Evolutionary conservation across 73 alveolate genomes (phyloP).

Genomic region (Stentor roeselii): DNA sequence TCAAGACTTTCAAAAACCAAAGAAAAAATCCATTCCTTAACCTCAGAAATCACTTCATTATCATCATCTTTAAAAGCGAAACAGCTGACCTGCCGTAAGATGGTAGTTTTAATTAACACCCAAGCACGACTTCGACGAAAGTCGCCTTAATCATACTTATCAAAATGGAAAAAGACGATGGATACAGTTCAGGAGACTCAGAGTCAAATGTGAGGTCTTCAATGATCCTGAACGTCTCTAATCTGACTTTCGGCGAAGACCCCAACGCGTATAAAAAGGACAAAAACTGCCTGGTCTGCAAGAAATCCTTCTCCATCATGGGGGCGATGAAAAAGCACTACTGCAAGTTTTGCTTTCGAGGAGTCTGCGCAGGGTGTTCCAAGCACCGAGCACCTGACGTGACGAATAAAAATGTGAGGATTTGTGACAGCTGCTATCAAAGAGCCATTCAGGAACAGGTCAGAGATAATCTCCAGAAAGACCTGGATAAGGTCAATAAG

Average conservation of each 20-base stretch:
- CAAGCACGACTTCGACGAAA: too few relatives aligned
- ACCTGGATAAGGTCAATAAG: not conserved
- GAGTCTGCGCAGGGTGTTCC: constrained; percentile 6
- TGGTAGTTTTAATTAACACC: too few relatives aligned
- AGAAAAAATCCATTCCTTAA: too few relatives aligned
- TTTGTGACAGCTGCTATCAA: constrained; percentile 11
- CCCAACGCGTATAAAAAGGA: constrained; percentile 8
- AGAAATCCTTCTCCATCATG: not conserved
- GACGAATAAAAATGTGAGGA: constrained; percentile 1
- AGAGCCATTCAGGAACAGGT: constrained; percentile 3
- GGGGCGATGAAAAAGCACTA: not conserved
- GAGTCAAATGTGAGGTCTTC: not conserved
- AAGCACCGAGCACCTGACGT: not conserved
- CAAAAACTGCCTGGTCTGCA: not conserved
- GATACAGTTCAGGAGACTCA: not conserved
- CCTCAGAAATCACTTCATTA: too few relatives aligned
- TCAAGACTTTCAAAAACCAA: too few relatives aligned
- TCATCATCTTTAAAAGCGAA: too few relatives aligned
- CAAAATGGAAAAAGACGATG: not conserved
- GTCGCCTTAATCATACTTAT: too few relatives aligned
- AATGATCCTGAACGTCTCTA: not conserved
- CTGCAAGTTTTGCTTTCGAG: constrained; percentile 27
- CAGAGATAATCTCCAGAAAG: not conserved
- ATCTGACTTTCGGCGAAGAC: not conserved
- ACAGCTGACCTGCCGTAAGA: too few relatives aligned